Evolutionary conservation across 306 rosid genomes (phyloP), one percentile per base, ranked within the genome.

Genomic region (Citrullus amarus): DNA sequence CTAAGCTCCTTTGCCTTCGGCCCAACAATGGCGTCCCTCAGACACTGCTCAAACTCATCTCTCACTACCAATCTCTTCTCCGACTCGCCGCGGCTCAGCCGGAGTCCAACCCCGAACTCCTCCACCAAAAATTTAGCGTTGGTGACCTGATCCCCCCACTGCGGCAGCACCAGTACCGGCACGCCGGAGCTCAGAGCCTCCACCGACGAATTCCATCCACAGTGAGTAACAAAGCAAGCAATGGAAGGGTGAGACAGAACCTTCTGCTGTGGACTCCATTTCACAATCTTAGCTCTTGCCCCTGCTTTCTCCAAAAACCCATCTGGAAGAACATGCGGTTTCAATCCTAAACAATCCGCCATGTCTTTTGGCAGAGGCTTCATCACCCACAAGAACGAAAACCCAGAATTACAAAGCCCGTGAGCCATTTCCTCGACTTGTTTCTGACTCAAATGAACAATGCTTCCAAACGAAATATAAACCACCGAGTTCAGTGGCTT

Each of bases 141-240:
- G 1, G 93, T 92, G 1, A 86, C 88, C 69, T 92, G 97, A 70
- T 92, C 97, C 0, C 97, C 97, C 93, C 96, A 92, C 46, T 90
- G 90, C 0, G 97, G 93, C 75, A 92, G 88, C 0, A 88, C 84
- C 69, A 91, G 46, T 69, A 89, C 50, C 0, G 96, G 96, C 20
- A 91, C 84, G 3, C 96, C 96, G 41, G 74, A 84, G 60, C 78
- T 71, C 1, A 91, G 46, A 2, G 91, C 83, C 74, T 91, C 96
- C 87, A 86, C 69, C 0, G 91, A 62, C 6, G 96, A 91, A 80
- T 91, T 91, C 93, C 96, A 91, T 0, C 96, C 96, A 60, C 92
- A 91, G 66, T 91, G 96, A 9, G 91, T 90, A 22, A 88, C 2
- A 22, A 90, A 90, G 43, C 92, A 90, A 16, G 86, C 72, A 67